phyloP scores from a whole-genome alignment of 2,329 filamentous ascomycete genomes.

The Pezicula carpinea region DNA sequence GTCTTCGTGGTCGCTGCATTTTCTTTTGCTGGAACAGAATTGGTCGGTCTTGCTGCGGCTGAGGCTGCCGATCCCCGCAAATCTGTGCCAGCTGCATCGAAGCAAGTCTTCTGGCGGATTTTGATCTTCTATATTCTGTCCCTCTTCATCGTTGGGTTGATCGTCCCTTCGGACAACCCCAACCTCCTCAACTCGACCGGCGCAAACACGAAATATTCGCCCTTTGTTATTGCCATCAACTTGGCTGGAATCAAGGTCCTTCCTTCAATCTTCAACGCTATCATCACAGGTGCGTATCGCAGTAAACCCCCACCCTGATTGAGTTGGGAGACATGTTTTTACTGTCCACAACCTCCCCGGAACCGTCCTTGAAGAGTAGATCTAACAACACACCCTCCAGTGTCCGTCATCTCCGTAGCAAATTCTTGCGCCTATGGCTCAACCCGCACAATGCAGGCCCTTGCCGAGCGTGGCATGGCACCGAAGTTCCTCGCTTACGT shows the following conservation, averaged over 20 bases:
- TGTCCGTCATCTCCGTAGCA: constrained; percentile 45
- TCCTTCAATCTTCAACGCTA: constrained; percentile 46
- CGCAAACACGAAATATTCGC: constrained; percentile 26
- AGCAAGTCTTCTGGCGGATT: constrained; percentile 41
- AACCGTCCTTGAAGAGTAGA: too few relatives aligned
- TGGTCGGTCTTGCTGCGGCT: constrained; percentile 54
- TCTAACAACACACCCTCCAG: neutral
- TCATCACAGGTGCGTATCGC: constrained; percentile 31
- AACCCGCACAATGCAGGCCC: constrained; percentile 44
- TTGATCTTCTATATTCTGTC: constrained; percentile 37
- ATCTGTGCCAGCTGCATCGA: constrained; percentile 35
- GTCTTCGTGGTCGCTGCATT: constrained; percentile 61
- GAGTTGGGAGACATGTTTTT: too few relatives aligned
- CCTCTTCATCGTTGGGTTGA: constrained; percentile 35
- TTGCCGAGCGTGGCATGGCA: constrained; percentile 44
- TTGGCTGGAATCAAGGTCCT: constrained; percentile 44
- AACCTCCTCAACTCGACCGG: constrained; percentile 17
- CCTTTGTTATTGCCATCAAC: constrained; percentile 45
- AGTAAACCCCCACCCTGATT: too few relatives aligned
- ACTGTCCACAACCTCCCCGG: too few relatives aligned
- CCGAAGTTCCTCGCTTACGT: constrained; percentile 54
- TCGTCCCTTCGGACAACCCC: constrained; percentile 29
- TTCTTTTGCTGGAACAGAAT: constrained; percentile 55
- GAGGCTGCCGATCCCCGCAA: constrained; percentile 51
- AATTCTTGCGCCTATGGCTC: constrained; percentile 46